These are phyloP conservation scores for Penicillium sp. DNA, from an alignment of 2,329 filamentous ascomycete species.

Conservation along the genomic window DNA sequence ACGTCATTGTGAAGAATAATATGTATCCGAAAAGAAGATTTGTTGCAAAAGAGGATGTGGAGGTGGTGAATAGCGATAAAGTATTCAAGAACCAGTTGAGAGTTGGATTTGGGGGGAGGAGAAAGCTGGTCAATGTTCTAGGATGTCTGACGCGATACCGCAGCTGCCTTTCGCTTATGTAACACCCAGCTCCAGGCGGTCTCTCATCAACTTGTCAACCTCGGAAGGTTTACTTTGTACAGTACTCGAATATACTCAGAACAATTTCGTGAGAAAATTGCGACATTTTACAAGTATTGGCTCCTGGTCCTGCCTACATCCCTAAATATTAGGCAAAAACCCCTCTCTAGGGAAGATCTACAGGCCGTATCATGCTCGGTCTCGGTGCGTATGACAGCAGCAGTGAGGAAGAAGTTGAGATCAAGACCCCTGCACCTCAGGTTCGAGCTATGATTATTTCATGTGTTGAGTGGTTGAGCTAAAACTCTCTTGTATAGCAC, in stretches of 20 bases:
- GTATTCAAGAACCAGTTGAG: slow-evolving; percentile 3
- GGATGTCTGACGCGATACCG: slow-evolving; percentile 37
- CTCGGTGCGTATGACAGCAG: slow-evolving; percentile 47
- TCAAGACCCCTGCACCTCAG: slow-evolving; percentile 18
- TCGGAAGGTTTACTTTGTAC: background rate
- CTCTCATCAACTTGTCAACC: background rate
- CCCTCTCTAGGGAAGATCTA: background rate
- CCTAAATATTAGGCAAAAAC: background rate
- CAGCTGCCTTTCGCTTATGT: slow-evolving; percentile 42
- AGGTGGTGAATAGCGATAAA: slow-evolving; percentile 3
- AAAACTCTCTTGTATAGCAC: background rate
- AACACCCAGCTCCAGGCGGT: slow-evolving; percentile 21
- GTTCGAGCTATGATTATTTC: slow-evolving; percentile 15
- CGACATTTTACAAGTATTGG: background rate
- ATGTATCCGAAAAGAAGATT: background rate
- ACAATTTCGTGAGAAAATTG: background rate
- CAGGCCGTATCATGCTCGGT: slow-evolving; percentile 35
- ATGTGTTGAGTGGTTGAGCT: background rate
- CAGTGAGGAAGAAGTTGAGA: slow-evolving; percentile 43
- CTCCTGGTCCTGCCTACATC: background rate
- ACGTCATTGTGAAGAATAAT: slow-evolving; percentile 49
- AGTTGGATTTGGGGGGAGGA: slow-evolving; percentile 10
- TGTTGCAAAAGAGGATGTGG: background rate
- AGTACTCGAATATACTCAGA: background rate
- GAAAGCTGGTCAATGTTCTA: slow-evolving; percentile 12